These are phyloP conservation scores for Didymosphaeria variabile DNA, from an alignment of 2,329 filamentous ascomycete species.

Conservation along the genomic window DNA sequence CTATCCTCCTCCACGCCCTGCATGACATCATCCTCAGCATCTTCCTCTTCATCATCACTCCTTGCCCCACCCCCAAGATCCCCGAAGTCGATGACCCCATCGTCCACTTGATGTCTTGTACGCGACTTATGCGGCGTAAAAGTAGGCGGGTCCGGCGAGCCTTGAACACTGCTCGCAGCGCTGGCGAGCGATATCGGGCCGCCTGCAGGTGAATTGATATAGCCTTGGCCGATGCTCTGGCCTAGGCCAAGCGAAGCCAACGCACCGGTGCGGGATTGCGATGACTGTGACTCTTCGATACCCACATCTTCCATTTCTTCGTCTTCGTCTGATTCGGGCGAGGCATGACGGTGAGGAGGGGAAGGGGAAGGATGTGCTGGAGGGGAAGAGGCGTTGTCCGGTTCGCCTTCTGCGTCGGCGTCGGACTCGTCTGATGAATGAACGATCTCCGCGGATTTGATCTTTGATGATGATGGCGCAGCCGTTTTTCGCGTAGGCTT, in stretches of 20 bases:
- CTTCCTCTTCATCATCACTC: constrained; percentile 40
- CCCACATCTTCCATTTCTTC: constrained; percentile 27
- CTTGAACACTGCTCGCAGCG: constrained; percentile 51
- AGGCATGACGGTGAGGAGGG: constrained; percentile 25
- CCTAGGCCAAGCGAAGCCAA: constrained; percentile 39
- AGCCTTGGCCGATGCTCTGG: constrained; percentile 35
- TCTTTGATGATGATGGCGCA: constrained; percentile 36
- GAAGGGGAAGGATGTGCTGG: constrained; percentile 28
- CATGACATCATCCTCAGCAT: constrained; percentile 39
- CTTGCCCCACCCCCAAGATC: constrained; percentile 40
- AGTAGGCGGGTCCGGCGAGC: constrained; percentile 35
- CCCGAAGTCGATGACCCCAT: constrained; percentile 49
- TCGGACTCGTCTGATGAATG: constrained; percentile 44
- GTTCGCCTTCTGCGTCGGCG: constrained; percentile 26
- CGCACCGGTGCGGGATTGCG: constrained; percentile 27
- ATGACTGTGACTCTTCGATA: constrained; percentile 23
- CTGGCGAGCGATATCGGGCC: constrained; percentile 56
- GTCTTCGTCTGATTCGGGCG: constrained; percentile 37
- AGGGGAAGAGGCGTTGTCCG: constrained; percentile 18
- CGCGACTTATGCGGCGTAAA: constrained; percentile 25
- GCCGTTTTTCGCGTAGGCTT: constrained; percentile 31
- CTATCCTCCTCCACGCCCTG: constrained; percentile 29
- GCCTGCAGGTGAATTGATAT: constrained; percentile 38
- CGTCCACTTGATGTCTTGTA: constrained; percentile 33
- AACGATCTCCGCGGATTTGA: constrained; percentile 44